These are phyloP conservation scores for Trametes hirsuta DNA, from an alignment of 1,284 basidiomycete genomes.

Conservation along the genomic window DNA sequence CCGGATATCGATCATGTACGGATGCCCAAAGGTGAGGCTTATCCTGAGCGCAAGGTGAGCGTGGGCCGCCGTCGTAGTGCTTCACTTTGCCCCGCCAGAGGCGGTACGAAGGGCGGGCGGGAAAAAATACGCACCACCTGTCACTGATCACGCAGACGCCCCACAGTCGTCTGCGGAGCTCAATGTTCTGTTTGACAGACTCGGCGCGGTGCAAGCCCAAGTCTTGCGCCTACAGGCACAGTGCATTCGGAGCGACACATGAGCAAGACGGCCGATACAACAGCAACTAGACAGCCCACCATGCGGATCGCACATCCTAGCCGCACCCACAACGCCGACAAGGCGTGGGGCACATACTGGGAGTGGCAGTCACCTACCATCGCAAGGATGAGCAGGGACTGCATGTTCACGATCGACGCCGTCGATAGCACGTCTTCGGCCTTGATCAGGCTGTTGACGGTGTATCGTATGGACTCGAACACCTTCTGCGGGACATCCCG, in stretches of 20 bases:
- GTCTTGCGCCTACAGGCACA: slow-evolving; percentile 76
- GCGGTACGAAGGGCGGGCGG: slow-evolving; percentile 1
- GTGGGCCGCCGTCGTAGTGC: slow-evolving; percentile 2
- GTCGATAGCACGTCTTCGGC: slow-evolving; percentile 90
- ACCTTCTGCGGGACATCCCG: slow-evolving; percentile 83
- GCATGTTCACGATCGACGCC: slow-evolving; percentile 86
- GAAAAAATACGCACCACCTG: slow-evolving; percentile 66
- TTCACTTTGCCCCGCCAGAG: not conserved
- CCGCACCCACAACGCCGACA: slow-evolving; percentile 79
- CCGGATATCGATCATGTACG: slow-evolving; percentile 89
- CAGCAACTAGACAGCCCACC: slow-evolving; percentile 49
- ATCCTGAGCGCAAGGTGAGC: slow-evolving; percentile 50
- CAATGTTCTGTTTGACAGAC: slow-evolving; percentile 77
- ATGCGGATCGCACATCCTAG: slow-evolving; percentile 83
- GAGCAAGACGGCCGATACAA: slow-evolving; percentile 19
- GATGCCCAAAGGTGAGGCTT: slow-evolving; percentile 81
- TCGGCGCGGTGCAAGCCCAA: slow-evolving; percentile 89
- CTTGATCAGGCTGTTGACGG: slow-evolving; percentile 87
- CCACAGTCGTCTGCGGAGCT: slow-evolving; percentile 87
- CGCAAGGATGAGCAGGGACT: slow-evolving; percentile 84
- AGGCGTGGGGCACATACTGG: slow-evolving; percentile 73
- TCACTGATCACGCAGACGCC: slow-evolving; percentile 90
- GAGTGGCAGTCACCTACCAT: slow-evolving; percentile 83
- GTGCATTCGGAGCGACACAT: slow-evolving; percentile 22
- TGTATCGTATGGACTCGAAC: slow-evolving; percentile 83